These are phyloP conservation scores for Suhomyces coccinellae DNA, from an alignment of 1,139 yeast species.

Conservation along the genomic window DNA sequence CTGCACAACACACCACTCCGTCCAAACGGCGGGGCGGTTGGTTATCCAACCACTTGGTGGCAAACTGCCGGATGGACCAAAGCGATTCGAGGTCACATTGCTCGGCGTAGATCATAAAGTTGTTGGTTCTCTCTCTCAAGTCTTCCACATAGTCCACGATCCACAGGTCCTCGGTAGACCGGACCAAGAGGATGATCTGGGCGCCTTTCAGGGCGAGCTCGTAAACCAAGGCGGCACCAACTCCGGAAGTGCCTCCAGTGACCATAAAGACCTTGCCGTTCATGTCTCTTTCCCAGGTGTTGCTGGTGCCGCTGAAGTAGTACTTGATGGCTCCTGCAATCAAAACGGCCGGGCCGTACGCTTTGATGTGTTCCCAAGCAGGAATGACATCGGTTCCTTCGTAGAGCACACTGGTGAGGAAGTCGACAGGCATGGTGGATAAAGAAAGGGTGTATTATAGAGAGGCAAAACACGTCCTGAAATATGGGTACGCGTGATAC, in stretches of 20 bases:
- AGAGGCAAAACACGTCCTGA: too few relatives aligned
- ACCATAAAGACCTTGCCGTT: slow-evolving; percentile 84
- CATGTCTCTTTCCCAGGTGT: slow-evolving; percentile 88
- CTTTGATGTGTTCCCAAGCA: slow-evolving; percentile 59
- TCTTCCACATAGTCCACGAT: slow-evolving; percentile 76
- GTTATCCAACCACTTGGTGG: slow-evolving; percentile 91
- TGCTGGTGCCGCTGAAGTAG: slow-evolving; percentile 73
- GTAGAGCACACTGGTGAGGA: slow-evolving; percentile 59
- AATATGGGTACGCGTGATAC: neutral
- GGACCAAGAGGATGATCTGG: slow-evolving; percentile 72
- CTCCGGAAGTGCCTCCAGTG: slow-evolving; percentile 87
- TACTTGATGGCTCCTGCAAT: slow-evolving; percentile 50
- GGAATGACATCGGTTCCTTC: slow-evolving; percentile 80
- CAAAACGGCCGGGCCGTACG: slow-evolving; percentile 47
- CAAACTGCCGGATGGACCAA: slow-evolving; percentile 81
- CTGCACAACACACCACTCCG: slow-evolving; percentile 86
- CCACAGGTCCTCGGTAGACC: slow-evolving; percentile 72
- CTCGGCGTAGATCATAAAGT: slow-evolving; percentile 82
- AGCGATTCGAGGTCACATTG: slow-evolving; percentile 78
- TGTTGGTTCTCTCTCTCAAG: slow-evolving; percentile 65
- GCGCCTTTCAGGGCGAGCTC: slow-evolving; percentile 85
- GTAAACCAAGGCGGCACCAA: slow-evolving; percentile 74
- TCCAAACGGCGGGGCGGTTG: slow-evolving; percentile 88
- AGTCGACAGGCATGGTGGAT: slow-evolving; percentile 73
- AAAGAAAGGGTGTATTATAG: too few relatives aligned